Evolutionary conservation across 805 yeast species (phyloP), one percentile per base, ranked within the genome.

Genomic region (Candida glaebosa): DNA sequence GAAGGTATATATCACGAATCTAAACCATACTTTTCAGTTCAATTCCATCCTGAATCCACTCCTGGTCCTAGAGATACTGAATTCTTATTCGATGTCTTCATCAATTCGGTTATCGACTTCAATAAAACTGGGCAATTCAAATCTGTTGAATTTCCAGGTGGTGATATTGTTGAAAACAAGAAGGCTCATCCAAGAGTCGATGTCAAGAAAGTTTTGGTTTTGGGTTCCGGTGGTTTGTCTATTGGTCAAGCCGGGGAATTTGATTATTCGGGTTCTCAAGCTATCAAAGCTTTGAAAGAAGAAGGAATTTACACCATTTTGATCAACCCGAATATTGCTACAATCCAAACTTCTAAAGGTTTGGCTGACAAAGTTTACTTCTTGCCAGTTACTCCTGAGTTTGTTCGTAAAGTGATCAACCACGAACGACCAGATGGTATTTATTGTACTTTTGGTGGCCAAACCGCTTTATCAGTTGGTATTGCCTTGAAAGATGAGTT

Each of bases 21-120:
- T 50, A 76, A 84, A 65, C 99, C 99, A 31, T 84, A 75, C 63
- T 93, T 93, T 76, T 93, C 99, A 12, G 98, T 93, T 37, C 99
- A 93, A 75, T 91, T 93, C 78, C 99, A 93, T 65, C 99, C 99
- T 18, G 99, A 93, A 75, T 87, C 97, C 18, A 88, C 96, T 38
- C 98, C 99, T 37, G 99, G 99, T 64, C 99, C 99, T 63, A 82
- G 96, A 64, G 99, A 93, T 65, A 93, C 99, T 39, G 99, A 93
- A 70, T 93, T 90, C 67, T 75, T 93, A 63, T 93, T 93, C 57
- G 99, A 93, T 59, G 89, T 87, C 24, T 93, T 93, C 69, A 84
- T 93, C 58, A 67, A 87, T 51, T 65, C 96, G 38, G 95, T 93
- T 39, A 63, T 76, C 40, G 87, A 83, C 37, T 76, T 67, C 70